These are phyloP conservation scores for Metarhizium album DNA, from an alignment of 2,329 filamentous ascomycete genomes.

Conservation along the genomic window DNA sequence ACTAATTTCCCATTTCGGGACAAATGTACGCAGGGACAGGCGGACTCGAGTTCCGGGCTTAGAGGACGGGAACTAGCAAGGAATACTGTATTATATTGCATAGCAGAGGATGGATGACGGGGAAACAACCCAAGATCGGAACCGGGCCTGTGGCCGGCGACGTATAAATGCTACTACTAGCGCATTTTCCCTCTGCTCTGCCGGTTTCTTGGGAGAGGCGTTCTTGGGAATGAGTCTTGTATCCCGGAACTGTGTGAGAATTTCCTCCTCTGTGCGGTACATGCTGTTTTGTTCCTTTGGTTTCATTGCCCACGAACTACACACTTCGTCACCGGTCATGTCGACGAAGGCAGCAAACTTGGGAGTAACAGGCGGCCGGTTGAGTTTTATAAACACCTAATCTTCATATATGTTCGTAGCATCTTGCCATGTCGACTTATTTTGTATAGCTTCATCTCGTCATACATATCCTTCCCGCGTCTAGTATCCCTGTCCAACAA, in stretches of 20 bases:
- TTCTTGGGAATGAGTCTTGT: not conserved
- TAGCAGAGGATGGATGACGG: not conserved
- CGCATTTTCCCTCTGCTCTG: not conserved
- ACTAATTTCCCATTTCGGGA: not conserved
- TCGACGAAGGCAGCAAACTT: not conserved
- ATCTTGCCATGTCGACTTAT: conserved; percentile 1
- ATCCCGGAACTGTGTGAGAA: not conserved
- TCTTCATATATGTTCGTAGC: conserved; percentile 5
- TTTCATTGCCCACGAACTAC: not conserved
- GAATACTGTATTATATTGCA: not conserved
- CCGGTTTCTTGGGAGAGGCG: not conserved
- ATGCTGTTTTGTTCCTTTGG: not conserved
- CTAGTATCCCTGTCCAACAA: conserved; percentile 66
- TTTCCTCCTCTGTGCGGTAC: not conserved
- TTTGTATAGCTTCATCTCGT: conserved; percentile 3
- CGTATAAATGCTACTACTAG: not conserved
- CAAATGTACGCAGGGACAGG: not conserved
- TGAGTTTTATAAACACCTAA: conserved; percentile 5
- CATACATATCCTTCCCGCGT: conserved; percentile 3
- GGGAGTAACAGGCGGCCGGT: conserved; percentile 5
- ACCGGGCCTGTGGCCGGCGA: not conserved
- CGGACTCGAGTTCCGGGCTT: not conserved
- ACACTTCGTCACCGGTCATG: not conserved
- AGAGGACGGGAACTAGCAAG: not conserved
- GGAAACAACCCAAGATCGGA: not conserved